These are phyloP conservation scores for Lablab purpureus DNA, from an alignment of 306 rosid genomes.

Conservation along the genomic window DNA sequence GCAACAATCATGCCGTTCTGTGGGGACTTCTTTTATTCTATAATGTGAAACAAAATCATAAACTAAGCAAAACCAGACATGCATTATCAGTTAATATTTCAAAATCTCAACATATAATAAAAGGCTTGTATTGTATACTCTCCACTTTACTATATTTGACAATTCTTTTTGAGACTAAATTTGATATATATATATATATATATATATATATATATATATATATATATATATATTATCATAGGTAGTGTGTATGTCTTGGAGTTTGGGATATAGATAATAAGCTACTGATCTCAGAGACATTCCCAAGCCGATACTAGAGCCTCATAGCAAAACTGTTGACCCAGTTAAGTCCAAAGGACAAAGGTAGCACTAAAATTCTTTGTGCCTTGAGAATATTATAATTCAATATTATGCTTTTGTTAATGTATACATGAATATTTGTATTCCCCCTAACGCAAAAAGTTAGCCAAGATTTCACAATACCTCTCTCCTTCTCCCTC, in stretches of 20 bases:
- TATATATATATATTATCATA: neutral
- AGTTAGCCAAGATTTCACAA: conserved; percentile 32
- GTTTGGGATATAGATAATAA: conserved; percentile 41
- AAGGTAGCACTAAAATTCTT: conserved; percentile 36
- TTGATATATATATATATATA: no score
- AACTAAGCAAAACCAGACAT: conserved; percentile 40
- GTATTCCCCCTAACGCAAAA: conserved; percentile 32
- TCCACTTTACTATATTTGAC: conserved; percentile 19
- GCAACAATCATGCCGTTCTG: conserved; percentile 40
- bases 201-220: no score
- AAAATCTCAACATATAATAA: conserved; percentile 27
- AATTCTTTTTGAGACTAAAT: conserved; percentile 10
- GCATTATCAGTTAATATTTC: conserved; percentile 33
- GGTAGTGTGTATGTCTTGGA: conserved; percentile 23
- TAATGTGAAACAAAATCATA: conserved; percentile 39
- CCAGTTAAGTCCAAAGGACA: conserved; percentile 30
- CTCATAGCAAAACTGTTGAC: conserved; percentile 29
- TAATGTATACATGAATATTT: conserved; percentile 34
- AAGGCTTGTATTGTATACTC: neutral
- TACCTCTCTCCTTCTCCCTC: conserved; percentile 42
- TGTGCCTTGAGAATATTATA: conserved; percentile 13
- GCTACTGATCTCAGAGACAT: conserved; percentile 41
- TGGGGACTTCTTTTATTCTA: conserved; percentile 39
- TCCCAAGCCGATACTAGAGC: conserved; percentile 39
- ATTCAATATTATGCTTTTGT: conserved; percentile 33